These are phyloP conservation scores for Aphanomyces euteiches DNA, from an alignment of 352 stramenopile genomes.

Conservation along the genomic window DNA sequence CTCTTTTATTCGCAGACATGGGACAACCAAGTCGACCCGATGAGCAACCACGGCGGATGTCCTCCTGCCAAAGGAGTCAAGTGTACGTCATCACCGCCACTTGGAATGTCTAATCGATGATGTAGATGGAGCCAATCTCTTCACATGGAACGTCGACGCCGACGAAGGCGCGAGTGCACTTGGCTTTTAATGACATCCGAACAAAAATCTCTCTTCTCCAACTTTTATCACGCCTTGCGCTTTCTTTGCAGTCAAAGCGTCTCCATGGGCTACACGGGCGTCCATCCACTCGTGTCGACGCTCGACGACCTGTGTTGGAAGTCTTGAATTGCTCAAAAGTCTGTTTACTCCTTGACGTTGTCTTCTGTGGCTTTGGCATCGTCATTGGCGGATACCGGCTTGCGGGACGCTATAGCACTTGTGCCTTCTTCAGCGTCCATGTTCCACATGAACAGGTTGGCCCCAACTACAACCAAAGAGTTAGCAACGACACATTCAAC, in stretches of 20 bases:
- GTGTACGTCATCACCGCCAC: not conserved
- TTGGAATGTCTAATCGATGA: not conserved
- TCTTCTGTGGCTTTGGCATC: too few species aligned
- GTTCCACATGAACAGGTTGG: slow-evolving; percentile 75
- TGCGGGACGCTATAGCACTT: slow-evolving; percentile 40
- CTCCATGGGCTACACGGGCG: too few species aligned
- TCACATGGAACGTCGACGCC: slow-evolving; percentile 64
- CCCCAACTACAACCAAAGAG: slow-evolving; percentile 41
- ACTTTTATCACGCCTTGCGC: too few species aligned
- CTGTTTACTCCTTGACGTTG: too few species aligned
- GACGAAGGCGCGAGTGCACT: slow-evolving; percentile 57
- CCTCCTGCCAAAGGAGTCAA: slow-evolving; percentile 24
- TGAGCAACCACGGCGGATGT: slow-evolving; percentile 27
- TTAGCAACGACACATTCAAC: slow-evolving; percentile 11
- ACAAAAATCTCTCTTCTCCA: too few species aligned
- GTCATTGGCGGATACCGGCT: too few species aligned
- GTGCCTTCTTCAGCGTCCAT: slow-evolving; percentile 56
- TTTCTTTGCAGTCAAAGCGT: too few species aligned
- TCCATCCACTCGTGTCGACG: too few species aligned
- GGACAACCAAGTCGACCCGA: slow-evolving; percentile 20
- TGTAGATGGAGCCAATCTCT: slow-evolving; percentile 59
- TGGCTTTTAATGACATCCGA: slow-evolving; percentile 22
- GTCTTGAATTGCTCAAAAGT: too few species aligned
- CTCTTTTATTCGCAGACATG: slow-evolving; percentile 26
- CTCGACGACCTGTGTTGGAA: too few species aligned